A percentile compares a stretch with the other conserved stretches of the same genome.
Conservation (phyloP, 2,329 filamentous ascomycete species). For the Fusarium sp. region DNA sequence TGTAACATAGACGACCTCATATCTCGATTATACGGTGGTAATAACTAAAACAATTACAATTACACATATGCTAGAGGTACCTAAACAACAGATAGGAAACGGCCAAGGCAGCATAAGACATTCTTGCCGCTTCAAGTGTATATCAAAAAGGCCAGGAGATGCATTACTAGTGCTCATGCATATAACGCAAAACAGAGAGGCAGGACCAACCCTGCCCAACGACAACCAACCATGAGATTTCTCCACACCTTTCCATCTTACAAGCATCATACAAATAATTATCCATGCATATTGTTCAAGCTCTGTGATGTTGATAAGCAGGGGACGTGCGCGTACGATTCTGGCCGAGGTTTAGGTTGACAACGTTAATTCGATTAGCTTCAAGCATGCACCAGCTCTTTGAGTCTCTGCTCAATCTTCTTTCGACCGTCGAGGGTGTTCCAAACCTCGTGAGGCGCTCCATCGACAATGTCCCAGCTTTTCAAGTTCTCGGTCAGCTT, state of each 20-base stretch:
- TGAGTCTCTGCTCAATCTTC: constrained; percentile 82
- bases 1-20: neutral
- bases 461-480: constrained; percentile 87
- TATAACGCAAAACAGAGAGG: constrained; percentile 1
- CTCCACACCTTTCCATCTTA: constrained; percentile 34
- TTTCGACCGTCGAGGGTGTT: constrained; percentile 76
- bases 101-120: constrained; percentile 1
- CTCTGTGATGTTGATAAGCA: constrained; percentile 11
- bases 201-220: neutral
- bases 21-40: constrained; percentile 1
- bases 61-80: constrained; percentile 8
- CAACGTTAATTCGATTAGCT: neutral
- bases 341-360: neutral
- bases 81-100: neutral
- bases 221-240: constrained; percentile 3
- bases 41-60: constrained; percentile 16
- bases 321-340: constrained; percentile 18
- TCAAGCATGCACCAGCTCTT: constrained; percentile 68
- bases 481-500: constrained; percentile 82
- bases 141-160: constrained; percentile 24
- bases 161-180: constrained; percentile 29
- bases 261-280: constrained; percentile 23
- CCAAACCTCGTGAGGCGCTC: constrained; percentile 91
- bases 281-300: constrained; percentile 11
- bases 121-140: constrained; percentile 20